phyloP scores from a whole-genome alignment of 306 rosid genomes.

The Cicer cuneatum region DNA sequence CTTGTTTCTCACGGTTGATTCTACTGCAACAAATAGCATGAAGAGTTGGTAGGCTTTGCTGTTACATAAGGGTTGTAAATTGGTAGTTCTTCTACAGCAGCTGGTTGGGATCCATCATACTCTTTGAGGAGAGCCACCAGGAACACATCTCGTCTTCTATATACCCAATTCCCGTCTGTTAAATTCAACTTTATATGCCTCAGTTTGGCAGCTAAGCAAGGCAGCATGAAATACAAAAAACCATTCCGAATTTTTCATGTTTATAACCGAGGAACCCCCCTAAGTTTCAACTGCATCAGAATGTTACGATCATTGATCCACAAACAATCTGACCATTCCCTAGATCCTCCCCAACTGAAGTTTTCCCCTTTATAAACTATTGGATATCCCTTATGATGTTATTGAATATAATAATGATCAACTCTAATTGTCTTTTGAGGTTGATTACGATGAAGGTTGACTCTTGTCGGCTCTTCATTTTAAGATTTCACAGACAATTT shows the following conservation, averaged over 20 bases:
- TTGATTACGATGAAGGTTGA: background rate
- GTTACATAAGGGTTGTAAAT: background rate
- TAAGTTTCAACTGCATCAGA: too few species aligned
- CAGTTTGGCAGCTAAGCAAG: too few species aligned
- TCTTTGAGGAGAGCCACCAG: background rate
- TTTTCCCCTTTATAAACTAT: background rate
- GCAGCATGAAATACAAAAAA: too few species aligned
- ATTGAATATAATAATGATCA: background rate
- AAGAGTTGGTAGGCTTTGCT: background rate
- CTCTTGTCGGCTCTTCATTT: background rate
- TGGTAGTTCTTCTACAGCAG: background rate
- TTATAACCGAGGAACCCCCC: too few species aligned
- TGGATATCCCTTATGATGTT: background rate
- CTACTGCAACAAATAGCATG: background rate
- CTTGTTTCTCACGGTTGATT: background rate
- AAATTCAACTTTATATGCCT: too few species aligned
- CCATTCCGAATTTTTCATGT: too few species aligned
- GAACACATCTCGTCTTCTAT: background rate
- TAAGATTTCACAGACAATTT: background rate
- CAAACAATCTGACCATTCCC: background rate
- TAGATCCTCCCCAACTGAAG: background rate
- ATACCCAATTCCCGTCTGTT: too few species aligned
- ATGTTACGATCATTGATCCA: background rate
- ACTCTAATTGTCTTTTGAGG: slow-evolving; percentile 4
- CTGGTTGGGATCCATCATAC: background rate